Percentiles rank a stretch among this genome's conserved stretches.
phyloP scores from a whole-genome alignment of 306 rosid genomes.

The Quercus mongolica region DNA sequence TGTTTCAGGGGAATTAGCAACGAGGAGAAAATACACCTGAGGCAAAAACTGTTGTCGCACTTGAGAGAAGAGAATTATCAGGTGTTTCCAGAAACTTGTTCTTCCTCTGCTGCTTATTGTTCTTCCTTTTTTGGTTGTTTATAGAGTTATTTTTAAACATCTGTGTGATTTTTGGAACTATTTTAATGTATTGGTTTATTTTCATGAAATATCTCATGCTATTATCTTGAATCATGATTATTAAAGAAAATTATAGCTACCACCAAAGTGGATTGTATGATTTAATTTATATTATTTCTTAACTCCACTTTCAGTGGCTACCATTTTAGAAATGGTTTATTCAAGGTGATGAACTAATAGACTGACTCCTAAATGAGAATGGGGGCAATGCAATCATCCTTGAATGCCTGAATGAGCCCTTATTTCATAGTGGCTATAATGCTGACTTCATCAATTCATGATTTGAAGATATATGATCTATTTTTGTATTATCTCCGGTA shows the following conservation, averaged over 20 bases:
- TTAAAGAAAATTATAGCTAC: neutral
- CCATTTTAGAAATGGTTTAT: conserved; percentile 17
- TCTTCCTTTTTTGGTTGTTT: neutral
- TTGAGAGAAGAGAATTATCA: conserved; percentile 81
- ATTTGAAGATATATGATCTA: conserved; percentile 4
- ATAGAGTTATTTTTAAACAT: neutral
- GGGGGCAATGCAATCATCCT: neutral
- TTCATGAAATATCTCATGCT: neutral
- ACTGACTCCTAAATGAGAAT: neutral
- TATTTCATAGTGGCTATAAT: neutral
- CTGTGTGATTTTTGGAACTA: neutral
- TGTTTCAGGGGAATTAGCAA: conserved; percentile 75
- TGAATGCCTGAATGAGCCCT: neutral
- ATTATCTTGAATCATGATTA: neutral
- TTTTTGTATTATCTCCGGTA: neutral
- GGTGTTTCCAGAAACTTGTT: conserved; percentile 36
- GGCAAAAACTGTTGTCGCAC: conserved; percentile 75
- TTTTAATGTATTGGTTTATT: no score
- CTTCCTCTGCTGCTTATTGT: conserved; percentile 4
- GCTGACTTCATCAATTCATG: neutral
- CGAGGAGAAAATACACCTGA: conserved; percentile 80
- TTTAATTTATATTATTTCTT: neutral
- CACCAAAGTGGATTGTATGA: neutral
- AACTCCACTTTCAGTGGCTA: conserved; percentile 5
- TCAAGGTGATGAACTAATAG: neutral